phyloP scores from a whole-genome alignment of 257 asterid species.

The Anisodus tanguticus region DNA sequence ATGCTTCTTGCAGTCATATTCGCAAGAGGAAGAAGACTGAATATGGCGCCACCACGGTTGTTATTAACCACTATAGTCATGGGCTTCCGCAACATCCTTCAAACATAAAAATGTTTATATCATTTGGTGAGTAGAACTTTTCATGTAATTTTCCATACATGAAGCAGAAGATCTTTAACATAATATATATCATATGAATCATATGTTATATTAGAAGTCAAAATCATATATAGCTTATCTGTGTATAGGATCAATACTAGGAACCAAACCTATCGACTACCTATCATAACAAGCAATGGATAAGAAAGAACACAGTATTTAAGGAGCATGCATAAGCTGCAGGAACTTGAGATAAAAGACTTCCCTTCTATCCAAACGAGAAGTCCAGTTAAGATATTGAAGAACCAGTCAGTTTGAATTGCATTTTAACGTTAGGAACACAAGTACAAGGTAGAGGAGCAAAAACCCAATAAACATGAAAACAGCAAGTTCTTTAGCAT shows the following conservation, averaged over 20 bases:
- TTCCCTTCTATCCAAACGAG: neutral
- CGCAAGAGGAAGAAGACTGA: slow-evolving; percentile 93
- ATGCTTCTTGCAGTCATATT: slow-evolving; percentile 56
- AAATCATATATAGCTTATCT: neutral
- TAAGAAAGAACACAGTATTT: neutral
- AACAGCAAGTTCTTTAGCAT: neutral
- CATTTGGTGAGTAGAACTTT: neutral
- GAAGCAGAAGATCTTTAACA: slow-evolving; percentile 5
- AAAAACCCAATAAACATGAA: neutral
- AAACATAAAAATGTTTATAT: slow-evolving; percentile 24
- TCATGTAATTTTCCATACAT: neutral
- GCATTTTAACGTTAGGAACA: neutral
- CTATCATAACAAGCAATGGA: neutral
- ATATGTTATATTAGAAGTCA: neutral
- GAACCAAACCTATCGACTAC: neutral
- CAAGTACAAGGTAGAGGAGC: neutral
- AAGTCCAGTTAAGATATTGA: neutral
- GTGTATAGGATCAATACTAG: slow-evolving; percentile 6
- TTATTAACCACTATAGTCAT: slow-evolving; percentile 81
- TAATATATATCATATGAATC: slow-evolving; percentile 11
- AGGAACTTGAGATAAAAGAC: neutral
- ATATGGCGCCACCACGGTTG: slow-evolving; percentile 97
- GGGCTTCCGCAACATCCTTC: slow-evolving; percentile 78
- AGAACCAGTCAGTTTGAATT: slow-evolving; percentile 15
- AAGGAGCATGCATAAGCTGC: slow-evolving; percentile 7